Evolutionary conservation across 2,329 filamentous ascomycete species (phyloP).

Genomic region (Colletotrichum tropicicola): DNA sequence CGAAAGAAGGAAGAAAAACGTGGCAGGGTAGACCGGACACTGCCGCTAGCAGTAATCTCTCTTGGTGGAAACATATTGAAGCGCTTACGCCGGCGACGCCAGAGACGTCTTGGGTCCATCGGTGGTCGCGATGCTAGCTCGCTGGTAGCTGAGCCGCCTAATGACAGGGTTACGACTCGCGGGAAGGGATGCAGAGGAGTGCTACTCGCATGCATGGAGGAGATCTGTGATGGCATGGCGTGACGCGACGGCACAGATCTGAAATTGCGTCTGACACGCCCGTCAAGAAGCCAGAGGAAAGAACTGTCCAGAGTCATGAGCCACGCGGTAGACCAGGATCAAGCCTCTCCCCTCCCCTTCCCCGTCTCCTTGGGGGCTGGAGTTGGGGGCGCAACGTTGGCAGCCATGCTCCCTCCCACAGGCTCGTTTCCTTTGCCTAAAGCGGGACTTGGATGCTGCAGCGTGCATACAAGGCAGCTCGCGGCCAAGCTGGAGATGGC

Average conservation of each 20-base stretch:
- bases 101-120: neutral
- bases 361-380: neutral
- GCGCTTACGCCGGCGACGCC: constrained; percentile 7
- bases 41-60: neutral
- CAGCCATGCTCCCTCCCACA: neutral
- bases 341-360: neutral
- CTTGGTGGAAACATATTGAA: neutral
- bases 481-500: neutral
- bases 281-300: neutral
- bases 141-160: neutral
- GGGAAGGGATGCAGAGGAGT: neutral
- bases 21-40: neutral
- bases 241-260: constrained; percentile 2
- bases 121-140: neutral
- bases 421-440: neutral
- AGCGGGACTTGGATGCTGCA: neutral
- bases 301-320: neutral
- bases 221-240: constrained; percentile 11
- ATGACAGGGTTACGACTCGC: constrained; percentile 23
- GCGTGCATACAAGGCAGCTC: neutral
- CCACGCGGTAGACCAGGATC: constrained; percentile 16
- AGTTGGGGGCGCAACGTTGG: constrained; percentile 3
- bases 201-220: neutral
- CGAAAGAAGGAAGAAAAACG: neutral
- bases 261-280: constrained; percentile 3